Evolutionary conservation across 1,284 basidiomycete species (phyloP).

Genomic region (Pseudozyma sp.): DNA sequence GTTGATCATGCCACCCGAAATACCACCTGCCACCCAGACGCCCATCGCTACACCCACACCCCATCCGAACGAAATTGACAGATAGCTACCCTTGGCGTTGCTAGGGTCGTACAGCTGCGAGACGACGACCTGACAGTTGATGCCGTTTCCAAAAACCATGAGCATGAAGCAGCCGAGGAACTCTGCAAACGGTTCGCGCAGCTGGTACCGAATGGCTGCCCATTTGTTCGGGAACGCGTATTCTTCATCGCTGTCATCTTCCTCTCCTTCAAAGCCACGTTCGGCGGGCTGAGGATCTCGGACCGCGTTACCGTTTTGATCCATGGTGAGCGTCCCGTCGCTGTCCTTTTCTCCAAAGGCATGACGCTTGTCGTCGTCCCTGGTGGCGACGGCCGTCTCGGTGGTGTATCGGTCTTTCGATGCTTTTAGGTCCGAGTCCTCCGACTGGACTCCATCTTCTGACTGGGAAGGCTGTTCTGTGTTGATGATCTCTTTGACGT

Average conservation of each 20-base stretch:
- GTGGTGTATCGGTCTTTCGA: conserved; percentile 8
- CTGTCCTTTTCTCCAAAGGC: conserved; percentile 14
- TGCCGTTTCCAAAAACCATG: conserved; percentile 61
- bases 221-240: conserved; percentile 58
- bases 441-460: conserved; percentile 6
- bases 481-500: conserved; percentile 27
- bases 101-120: conserved; percentile 41
- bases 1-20: conserved; percentile 59
- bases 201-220: conserved; percentile 52
- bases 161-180: conserved; percentile 59
- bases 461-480: conserved; percentile 11
- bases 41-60: conserved; percentile 63
- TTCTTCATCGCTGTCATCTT: conserved; percentile 16
- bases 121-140: conserved; percentile 60
- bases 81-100: conserved; percentile 48
- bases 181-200: conserved; percentile 60
- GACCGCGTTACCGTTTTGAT: conserved; percentile 4
- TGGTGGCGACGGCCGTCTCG: conserved; percentile 14
- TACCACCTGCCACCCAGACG: conserved; percentile 60
- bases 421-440: conserved; percentile 11
- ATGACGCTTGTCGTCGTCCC: conserved; percentile 12
- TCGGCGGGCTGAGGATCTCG: conserved; percentile 33
- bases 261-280: conserved; percentile 22
- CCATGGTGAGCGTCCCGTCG: conserved; percentile 15
- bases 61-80: conserved; percentile 62